Evolutionary conservation across 768 basidiomycete species (phyloP), one percentile per base, ranked within the genome.

Genomic region (Boletus fagicola): DNA sequence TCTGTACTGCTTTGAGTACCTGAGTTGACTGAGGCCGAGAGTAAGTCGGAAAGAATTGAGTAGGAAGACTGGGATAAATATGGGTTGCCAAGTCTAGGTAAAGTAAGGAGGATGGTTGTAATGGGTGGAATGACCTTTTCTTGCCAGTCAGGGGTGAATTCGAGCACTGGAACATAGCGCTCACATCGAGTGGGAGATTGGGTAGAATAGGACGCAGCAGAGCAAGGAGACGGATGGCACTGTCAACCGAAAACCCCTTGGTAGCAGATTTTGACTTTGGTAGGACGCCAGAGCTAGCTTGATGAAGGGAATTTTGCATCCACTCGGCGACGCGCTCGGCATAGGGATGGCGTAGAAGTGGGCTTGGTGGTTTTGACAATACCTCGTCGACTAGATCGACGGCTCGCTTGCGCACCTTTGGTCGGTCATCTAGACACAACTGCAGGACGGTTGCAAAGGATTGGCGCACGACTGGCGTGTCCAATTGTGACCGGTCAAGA

Each of bases 361-460:
- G 96, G 5, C 85, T 78, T 3, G 92, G 90, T 10, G 94, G 93
- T 26, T 78, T 78, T 16, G 80, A 78, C 36, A 99, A 77, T 4
- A 94, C 79, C 62, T 91, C 88, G 64, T 80, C 82, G 33, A 99
- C 81, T 20, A 90, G 82, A 66, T 98, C 95, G 46, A 88, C 87
- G 24, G 95, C 94, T 68, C 88, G 85, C 72, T 83, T 94, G 54
- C 97, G 85, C 51, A 99, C 94, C 76, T 98, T 98, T 20, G 97
- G 97, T 50, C 97, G 78, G 5, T 87, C 81, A 74, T 99, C 97
- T 44, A 93, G 78, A 63, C 84, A 87, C 47, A 97, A 75, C 48
- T 91, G 88, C 42, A 98, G 76, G 52, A 97, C 77, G 38, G 90
- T 87, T 44, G 89, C 87, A 78, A 94, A 98, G 3, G 87, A 80